phyloP scores from a whole-genome alignment of 2,329 filamentous ascomycete genomes.

The Fusarium staphyleae region DNA sequence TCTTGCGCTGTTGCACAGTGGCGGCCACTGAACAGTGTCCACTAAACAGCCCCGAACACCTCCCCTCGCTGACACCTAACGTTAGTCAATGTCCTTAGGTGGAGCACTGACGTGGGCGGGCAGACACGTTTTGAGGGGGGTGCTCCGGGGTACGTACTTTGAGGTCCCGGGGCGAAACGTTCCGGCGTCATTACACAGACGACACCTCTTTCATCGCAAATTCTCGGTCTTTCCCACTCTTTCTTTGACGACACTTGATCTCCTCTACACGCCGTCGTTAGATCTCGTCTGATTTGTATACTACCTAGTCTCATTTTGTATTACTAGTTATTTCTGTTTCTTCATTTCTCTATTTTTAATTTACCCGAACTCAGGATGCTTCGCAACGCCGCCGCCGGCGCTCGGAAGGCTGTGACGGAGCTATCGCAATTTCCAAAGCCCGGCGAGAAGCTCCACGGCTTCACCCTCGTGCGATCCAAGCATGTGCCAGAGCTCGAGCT shows the following conservation, averaged over 20 bases:
- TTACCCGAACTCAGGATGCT: constrained; percentile 51
- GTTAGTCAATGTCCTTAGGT: too few relatives aligned
- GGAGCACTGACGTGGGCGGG: constrained; percentile 32
- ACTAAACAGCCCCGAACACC: too few relatives aligned
- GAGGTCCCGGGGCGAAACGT: constrained; percentile 27
- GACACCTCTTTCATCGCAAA: constrained; percentile 31
- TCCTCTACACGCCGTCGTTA: constrained; percentile 10
- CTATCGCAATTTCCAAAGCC: constrained; percentile 77
- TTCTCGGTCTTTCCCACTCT: constrained; percentile 24
- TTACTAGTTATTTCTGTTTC: constrained; percentile 19
- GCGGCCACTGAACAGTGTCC: constrained; percentile 23
- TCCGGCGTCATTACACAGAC: constrained; percentile 35
- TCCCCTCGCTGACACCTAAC: too few relatives aligned
- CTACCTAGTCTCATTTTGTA: constrained; percentile 28
- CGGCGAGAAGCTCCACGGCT: constrained; percentile 90
- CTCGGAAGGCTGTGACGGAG: constrained; percentile 74
- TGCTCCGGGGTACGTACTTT: constrained; percentile 27
- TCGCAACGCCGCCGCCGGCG: constrained; percentile 59
- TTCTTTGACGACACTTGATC: constrained; percentile 22
- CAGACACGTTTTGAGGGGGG: not conserved
- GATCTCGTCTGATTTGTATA: constrained; percentile 20
- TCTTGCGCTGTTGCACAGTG: constrained; percentile 18
- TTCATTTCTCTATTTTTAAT: not conserved
- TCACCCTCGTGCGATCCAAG: constrained; percentile 87
- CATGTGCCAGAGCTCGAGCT: constrained; percentile 94